phyloP scores from a whole-genome alignment of 192 early-diverging fungal genomes.

The Entrophospora sp. region DNA sequence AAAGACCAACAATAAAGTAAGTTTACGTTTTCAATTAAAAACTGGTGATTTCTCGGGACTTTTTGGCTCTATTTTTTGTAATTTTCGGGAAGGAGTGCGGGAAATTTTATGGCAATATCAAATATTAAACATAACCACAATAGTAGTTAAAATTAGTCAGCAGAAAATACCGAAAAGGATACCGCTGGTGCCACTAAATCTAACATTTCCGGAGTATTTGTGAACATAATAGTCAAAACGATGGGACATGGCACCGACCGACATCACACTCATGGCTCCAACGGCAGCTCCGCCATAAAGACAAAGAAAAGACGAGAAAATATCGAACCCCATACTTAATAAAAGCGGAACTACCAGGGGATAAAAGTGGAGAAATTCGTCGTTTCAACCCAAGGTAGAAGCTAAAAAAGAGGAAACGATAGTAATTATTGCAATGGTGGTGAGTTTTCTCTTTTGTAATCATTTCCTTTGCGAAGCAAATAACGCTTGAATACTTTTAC shows the following conservation, averaged over 20 bases:
- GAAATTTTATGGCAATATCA: background rate
- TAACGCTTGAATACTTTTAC: background rate
- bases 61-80: background rate
- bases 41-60: background rate
- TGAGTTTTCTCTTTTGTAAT: slow-evolving; percentile 3
- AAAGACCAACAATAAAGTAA: background rate
- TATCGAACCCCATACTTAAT: background rate
- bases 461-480: background rate
- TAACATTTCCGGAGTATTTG: background rate
- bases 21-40: background rate
- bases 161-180: background rate
- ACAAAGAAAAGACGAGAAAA: background rate
- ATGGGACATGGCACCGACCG: background rate
- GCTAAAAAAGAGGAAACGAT: background rate
- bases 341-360: background rate
- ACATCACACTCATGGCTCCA: background rate
- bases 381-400: background rate
- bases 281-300: background rate
- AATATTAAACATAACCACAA: background rate
- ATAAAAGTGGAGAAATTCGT: background rate
- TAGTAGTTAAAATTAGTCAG: background rate
- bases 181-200: background rate
- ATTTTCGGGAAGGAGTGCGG: background rate
- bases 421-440: background rate
- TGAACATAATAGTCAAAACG: background rate